Percentiles rank a stretch among this genome's conserved stretches.
phyloP scores from a whole-genome alignment of 2,329 filamentous ascomycete species.

The Colletotrichum sp. region DNA sequence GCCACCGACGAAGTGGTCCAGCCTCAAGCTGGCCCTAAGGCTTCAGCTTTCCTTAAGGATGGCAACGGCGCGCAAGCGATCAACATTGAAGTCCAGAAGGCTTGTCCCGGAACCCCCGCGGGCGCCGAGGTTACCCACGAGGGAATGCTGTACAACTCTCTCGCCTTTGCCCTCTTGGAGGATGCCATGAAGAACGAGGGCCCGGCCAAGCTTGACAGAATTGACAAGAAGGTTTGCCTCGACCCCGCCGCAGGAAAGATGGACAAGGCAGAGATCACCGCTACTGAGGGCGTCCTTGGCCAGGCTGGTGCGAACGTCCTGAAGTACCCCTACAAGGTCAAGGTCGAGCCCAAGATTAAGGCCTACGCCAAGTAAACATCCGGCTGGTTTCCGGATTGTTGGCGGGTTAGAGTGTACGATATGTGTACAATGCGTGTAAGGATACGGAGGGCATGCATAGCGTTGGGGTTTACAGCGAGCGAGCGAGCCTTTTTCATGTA shows the following conservation, averaged over 20 bases:
- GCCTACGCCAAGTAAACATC: not conserved
- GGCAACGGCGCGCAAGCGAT: constrained; percentile 45
- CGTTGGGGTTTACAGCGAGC: not conserved
- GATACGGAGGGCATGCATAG: not conserved
- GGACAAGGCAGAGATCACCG: not conserved
- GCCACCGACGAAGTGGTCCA: constrained; percentile 55
- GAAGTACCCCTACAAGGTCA: not conserved
- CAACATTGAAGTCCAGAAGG: constrained; percentile 52
- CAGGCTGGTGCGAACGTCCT: not conserved
- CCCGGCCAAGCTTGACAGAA: not conserved
- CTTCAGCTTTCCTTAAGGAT: constrained; percentile 49
- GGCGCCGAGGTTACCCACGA: constrained; percentile 54
- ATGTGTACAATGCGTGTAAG: not conserved
- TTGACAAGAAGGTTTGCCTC: not conserved
- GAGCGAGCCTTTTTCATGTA: not conserved
- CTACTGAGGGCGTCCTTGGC: not conserved
- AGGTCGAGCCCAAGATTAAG: not conserved
- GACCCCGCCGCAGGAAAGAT: not conserved
- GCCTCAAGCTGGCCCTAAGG: constrained; percentile 47
- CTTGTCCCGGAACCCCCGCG: constrained; percentile 42
- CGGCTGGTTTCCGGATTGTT: not conserved
- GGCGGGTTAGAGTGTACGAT: not conserved
- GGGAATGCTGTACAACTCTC: constrained; percentile 38
- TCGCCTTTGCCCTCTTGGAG: constrained; percentile 45
- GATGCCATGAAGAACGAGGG: constrained; percentile 23